Conservation (phyloP, 1,139 yeast genomes). For the Nakaseomyces sp. region DNA sequence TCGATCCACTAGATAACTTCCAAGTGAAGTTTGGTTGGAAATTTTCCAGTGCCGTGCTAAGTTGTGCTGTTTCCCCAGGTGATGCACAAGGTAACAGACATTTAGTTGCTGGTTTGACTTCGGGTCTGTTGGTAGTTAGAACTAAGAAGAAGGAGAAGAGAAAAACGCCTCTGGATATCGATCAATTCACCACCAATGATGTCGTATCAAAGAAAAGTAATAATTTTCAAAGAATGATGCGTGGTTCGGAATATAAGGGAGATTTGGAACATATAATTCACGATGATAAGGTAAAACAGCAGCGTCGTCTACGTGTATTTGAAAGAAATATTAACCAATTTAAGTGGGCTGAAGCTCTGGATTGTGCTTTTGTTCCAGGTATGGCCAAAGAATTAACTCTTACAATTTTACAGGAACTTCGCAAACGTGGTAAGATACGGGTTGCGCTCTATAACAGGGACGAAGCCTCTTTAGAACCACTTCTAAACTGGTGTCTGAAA, state of each 20-base stretch:
- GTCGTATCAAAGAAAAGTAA: constrained; percentile 25
- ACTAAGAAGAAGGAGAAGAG: constrained; percentile 71
- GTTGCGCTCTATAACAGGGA: constrained; percentile 73
- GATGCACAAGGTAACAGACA: constrained; percentile 48
- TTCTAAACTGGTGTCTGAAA: constrained; percentile 73
- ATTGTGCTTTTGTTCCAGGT: constrained; percentile 72
- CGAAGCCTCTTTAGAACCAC: constrained; percentile 75
- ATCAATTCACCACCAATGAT: constrained; percentile 31
- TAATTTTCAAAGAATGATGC: constrained; percentile 66
- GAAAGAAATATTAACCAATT: constrained; percentile 81
- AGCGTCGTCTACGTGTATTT: constrained; percentile 63
- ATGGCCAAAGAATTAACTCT: constrained; percentile 70
- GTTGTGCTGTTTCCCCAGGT: constrained; percentile 85
- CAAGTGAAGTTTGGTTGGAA: constrained; percentile 96
- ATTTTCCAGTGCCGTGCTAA: constrained; percentile 83
- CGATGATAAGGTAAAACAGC: constrained; percentile 42
- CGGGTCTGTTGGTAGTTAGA: constrained; percentile 81
- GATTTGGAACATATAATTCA: constrained; percentile 74
- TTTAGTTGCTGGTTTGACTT: constrained; percentile 86
- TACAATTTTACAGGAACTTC: constrained; percentile 74
- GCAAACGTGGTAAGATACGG: constrained; percentile 79
- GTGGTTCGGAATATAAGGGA: constrained; percentile 86
- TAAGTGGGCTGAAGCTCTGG: constrained; percentile 88
- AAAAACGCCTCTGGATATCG: constrained; percentile 37
- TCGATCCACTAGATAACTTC: constrained; percentile 74